A percentile compares a stretch with the other conserved stretches of the same genome.
Conservation (phyloP, 306 rosid genomes). For the Clitoria ternatea region DNA sequence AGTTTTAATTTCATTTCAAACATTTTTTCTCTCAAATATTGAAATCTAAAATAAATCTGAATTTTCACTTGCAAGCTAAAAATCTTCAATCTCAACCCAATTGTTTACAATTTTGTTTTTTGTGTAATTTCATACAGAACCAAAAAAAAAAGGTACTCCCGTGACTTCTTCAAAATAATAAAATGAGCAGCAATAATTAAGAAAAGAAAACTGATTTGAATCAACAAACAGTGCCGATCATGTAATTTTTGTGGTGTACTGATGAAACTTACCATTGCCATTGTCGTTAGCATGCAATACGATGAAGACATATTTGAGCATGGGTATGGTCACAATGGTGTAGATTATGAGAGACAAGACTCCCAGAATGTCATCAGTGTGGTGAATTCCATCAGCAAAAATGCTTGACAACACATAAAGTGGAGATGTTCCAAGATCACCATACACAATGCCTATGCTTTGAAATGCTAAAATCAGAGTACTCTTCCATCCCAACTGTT, state of each 20-base stretch:
- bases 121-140: no score
- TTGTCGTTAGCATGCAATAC: neutral
- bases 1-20: no score
- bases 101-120: no score
- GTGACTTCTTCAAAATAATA: no score
- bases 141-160: no score
- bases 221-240: no score
- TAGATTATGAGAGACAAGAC: conserved; percentile 8
- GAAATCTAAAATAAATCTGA: no score
- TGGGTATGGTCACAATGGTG: neutral
- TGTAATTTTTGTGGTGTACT: neutral
- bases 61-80: no score
- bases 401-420: neutral
- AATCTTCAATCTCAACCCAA: no score
- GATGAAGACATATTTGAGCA: neutral
- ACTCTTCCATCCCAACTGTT: neutral
- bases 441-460: conserved; percentile 16
- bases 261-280: conserved; percentile 18
- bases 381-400: neutral
- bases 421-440: conserved; percentile 20
- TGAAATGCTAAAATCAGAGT: conserved; percentile 4
- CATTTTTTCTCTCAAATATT: no score
- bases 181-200: no score
- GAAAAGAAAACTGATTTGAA: no score
- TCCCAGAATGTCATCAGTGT: neutral